These are phyloP conservation scores for Sporothrix sp. DNA, from an alignment of 2,329 filamentous ascomycete species.

Conservation along the genomic window DNA sequence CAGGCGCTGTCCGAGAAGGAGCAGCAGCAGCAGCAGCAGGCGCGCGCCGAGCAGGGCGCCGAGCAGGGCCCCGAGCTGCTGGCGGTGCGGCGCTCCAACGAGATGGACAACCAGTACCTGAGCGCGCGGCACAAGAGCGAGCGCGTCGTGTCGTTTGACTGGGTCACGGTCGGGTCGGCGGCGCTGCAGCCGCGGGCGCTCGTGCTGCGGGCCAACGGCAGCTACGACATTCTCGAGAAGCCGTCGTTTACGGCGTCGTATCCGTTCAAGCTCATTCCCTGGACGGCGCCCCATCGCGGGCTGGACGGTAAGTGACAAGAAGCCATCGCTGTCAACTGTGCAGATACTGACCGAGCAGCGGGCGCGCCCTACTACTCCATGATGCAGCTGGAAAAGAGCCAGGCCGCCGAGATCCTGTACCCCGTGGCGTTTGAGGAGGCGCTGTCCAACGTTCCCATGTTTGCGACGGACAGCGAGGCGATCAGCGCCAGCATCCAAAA, in stretches of 20 bases:
- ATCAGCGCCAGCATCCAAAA: conserved; percentile 34
- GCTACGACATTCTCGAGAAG: conserved; percentile 52
- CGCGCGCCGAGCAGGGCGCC: conserved; percentile 28
- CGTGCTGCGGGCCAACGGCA: conserved; percentile 49
- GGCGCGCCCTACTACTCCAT: conserved; percentile 42
- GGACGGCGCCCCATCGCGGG: conserved; percentile 49
- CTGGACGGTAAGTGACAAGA: conserved; percentile 34
- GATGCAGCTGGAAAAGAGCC: conserved; percentile 48
- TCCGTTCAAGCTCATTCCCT: conserved; percentile 50
- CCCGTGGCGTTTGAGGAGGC: conserved; percentile 45
- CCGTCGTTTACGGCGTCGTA: conserved; percentile 49
- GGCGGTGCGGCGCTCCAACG: conserved; percentile 49
- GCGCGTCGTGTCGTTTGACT: conserved; percentile 58
- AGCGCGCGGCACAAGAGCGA: conserved; percentile 44
- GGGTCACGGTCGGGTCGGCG: conserved; percentile 50
- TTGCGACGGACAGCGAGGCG: conserved; percentile 41
- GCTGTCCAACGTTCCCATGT: conserved; percentile 45
- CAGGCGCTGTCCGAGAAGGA: too few species aligned
- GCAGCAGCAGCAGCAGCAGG: too few species aligned
- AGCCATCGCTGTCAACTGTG: too few species aligned
- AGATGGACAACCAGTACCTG: conserved; percentile 50
- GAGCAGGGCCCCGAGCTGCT: conserved; percentile 49
- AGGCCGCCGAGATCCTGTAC: conserved; percentile 43
- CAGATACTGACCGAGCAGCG: conserved; percentile 24
- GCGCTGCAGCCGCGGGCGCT: conserved; percentile 48